Conservation (phyloP, 163 green algal species). For the Coccomyxa subellipsoidea region DNA sequence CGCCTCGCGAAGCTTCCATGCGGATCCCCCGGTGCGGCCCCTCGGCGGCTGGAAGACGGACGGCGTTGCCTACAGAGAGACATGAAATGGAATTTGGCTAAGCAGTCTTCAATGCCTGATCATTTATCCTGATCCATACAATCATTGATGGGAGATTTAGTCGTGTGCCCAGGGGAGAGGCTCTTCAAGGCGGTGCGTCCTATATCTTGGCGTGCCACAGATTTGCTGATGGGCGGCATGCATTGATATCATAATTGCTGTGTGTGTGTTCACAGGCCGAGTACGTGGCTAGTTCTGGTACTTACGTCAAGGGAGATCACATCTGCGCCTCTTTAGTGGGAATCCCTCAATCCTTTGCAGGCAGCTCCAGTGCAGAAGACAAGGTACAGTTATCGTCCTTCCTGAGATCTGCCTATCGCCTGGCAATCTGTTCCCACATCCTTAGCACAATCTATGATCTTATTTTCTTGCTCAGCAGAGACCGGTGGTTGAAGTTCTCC, state of each 20-base stretch:
- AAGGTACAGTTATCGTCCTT: not conserved
- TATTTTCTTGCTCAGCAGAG: not conserved
- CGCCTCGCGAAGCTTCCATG: too few species aligned
- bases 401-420: too few species aligned
- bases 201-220: not conserved
- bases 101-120: too few species aligned
- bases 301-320: constrained; percentile 31
- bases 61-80: too few species aligned
- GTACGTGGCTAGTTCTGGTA: constrained; percentile 35
- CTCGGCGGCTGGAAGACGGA: too few species aligned
- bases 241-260: not conserved
- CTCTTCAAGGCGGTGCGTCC: not conserved
- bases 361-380: not conserved
- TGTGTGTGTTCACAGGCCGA: constrained; percentile 21
- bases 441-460: too few species aligned
- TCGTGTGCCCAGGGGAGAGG: not conserved
- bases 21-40: too few species aligned
- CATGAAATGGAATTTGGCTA: too few species aligned
- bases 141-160: not conserved
- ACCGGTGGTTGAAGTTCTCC: constrained; percentile 28
- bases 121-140: not conserved
- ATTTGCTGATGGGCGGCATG: not conserved
- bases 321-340: constrained; percentile 46
- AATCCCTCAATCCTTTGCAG: not conserved
- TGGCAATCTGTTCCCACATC: too few species aligned